Percentiles rank a stretch among this genome's conserved stretches.
phyloP scores from a whole-genome alignment of 1,284 basidiomycete genomes.

The Xanthoconium separans region DNA sequence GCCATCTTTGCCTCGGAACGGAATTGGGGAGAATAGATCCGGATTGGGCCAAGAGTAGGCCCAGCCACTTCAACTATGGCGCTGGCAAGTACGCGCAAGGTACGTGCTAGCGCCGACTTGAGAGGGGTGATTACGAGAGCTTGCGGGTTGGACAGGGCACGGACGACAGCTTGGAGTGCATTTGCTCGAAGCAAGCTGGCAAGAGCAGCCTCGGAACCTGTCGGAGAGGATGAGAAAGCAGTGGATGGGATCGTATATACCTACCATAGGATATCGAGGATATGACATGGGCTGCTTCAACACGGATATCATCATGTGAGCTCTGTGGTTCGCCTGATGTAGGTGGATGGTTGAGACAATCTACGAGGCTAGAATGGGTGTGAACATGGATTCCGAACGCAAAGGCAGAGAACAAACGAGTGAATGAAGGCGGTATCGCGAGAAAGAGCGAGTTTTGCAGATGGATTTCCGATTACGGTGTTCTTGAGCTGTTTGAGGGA shows the following conservation, averaged over 20 bases:
- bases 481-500: constrained; percentile 68
- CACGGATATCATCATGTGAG: constrained; percentile 50
- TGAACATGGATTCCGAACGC: not conserved
- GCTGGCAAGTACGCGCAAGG: constrained; percentile 54
- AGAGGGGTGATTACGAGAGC: constrained; percentile 41
- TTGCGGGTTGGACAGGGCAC: constrained; percentile 48
- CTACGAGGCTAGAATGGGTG: constrained; percentile 46
- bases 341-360: constrained; percentile 48
- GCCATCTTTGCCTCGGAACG: constrained; percentile 54
- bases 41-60: constrained; percentile 64
- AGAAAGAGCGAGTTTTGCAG: constrained; percentile 58
- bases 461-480: constrained; percentile 70
- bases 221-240: not conserved
- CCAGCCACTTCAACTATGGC: constrained; percentile 64
- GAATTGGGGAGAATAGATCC: constrained; percentile 42
- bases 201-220: constrained; percentile 63
- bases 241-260: not conserved
- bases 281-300: constrained; percentile 72
- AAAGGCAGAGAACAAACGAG: constrained; percentile 40
- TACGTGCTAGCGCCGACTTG: constrained; percentile 58
- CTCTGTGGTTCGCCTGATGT: constrained; percentile 35
- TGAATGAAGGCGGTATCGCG: constrained; percentile 53
- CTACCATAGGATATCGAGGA: constrained; percentile 67
- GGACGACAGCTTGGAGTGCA: constrained; percentile 55
- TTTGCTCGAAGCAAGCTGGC: constrained; percentile 53